These are phyloP conservation scores for Phytophthora crassamura DNA, from an alignment of 352 stramenopile species.

Conservation along the genomic window DNA sequence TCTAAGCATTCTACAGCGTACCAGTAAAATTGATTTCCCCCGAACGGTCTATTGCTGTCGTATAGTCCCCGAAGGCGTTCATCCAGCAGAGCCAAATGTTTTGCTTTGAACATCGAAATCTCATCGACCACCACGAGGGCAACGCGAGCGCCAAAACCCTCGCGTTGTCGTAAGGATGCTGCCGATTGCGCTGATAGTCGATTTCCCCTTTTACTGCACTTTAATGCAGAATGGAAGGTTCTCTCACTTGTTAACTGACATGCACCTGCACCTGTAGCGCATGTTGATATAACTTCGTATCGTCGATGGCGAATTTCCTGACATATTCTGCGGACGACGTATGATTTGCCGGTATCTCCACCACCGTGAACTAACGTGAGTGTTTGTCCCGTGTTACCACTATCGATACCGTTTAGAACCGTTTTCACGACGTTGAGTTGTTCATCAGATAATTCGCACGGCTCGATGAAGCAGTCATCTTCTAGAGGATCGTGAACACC, in stretches of 20 bases:
- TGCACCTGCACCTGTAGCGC: slow-evolving; percentile 9
- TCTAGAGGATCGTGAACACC: too few species aligned
- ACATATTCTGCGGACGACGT: not conserved
- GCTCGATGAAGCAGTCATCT: not conserved
- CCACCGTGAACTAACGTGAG: slow-evolving; percentile 5
- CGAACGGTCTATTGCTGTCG: not conserved
- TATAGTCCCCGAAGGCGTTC: slow-evolving; percentile 4
- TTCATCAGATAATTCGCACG: slow-evolving; percentile 11
- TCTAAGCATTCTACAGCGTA: not conserved
- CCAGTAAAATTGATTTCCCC: slow-evolving; percentile 14
- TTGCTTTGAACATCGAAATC: slow-evolving; percentile 9
- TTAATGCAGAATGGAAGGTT: slow-evolving; percentile 22
- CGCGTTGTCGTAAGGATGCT: not conserved
- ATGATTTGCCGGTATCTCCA: slow-evolving; percentile 10
- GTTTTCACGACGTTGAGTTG: not conserved
- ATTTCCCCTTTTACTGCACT: slow-evolving; percentile 4
- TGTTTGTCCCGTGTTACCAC: not conserved
- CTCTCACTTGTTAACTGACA: slow-evolving; percentile 4
- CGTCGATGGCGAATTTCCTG: not conserved
- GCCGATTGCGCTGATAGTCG: not conserved
- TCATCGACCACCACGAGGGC: slow-evolving; percentile 4
- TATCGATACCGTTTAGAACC: not conserved
- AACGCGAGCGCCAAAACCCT: not conserved
- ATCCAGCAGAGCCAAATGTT: slow-evolving; percentile 7
- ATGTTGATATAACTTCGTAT: slow-evolving; percentile 21